Base-by-base conservation (phyloP, 495 filamentous ascomycete genomes). In the Hamigera avellanea region DNA sequence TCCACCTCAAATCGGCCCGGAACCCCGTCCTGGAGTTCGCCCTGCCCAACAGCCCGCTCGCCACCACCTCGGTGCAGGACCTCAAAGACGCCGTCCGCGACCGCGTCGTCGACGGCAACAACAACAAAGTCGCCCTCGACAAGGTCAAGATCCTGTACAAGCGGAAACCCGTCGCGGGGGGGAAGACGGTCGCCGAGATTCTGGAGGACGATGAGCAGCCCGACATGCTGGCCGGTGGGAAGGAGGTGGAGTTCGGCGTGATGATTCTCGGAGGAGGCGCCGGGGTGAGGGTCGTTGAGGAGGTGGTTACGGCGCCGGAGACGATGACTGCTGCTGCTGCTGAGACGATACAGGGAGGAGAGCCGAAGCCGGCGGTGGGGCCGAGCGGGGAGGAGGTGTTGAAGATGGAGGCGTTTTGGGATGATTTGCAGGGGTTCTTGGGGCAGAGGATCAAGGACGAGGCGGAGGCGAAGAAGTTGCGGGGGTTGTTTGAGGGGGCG, bases 111-210 rank as follows among this genome's bases (percentile, higher is more conserved):
- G 56, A 63, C 41, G 38, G 50, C 21, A 23, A 23, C 21, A 15
- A 46, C 10, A 52, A 56, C 27, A 54, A 50, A 26, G 59, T 59
- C 12, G 37, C 56, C 10, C 49, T 75, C 7, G 75, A 77, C 2
- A 91, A 87, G 64, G 72, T 98, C 39, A 86, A 87, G 59, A 54
- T 98, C 0, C 62, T 98, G 35, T 73, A 78, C 40, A 78, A 79
- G 48, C 83, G 84, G 56, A 94, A 94, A 59, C 86, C 87, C 1
- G 73, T 82, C 0, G 44, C 68, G 0, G 88, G 91, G 49, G 67
- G 67, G 21, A 68, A 69, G 53, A 71, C 66, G 0, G 50, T 73
- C 5, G 69, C 61, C 19, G 69, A 72, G 33, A 53, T 81, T 12
- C 30, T 72, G 23, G 52, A 52, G 6, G 67, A 66, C 37, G 61